These are phyloP conservation scores for Colletotrichum salicis DNA, from an alignment of 2,329 filamentous ascomycete genomes.

Conservation along the genomic window DNA sequence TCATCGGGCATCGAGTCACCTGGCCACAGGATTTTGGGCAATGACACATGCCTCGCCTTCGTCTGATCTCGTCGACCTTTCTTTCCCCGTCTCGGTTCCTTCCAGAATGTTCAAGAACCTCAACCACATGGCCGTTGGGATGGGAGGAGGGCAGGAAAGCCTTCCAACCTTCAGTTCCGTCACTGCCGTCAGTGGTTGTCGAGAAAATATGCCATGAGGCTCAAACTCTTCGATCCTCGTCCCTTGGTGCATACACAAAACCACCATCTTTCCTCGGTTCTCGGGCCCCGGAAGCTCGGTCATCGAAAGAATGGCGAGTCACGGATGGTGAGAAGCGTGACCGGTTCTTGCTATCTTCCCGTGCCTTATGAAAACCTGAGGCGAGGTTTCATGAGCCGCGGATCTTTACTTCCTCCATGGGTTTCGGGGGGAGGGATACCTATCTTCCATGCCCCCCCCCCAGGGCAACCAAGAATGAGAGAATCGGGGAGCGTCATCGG, in stretches of 20 bases:
- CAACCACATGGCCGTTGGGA: background rate
- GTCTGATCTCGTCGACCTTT: background rate
- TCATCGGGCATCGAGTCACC: background rate
- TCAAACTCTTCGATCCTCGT: background rate
- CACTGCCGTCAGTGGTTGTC: background rate
- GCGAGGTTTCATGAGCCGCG: conserved; percentile 29
- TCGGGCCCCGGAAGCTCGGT: background rate
- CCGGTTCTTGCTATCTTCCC: background rate
- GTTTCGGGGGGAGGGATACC: background rate
- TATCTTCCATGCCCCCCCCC: background rate
- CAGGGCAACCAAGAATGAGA: background rate
- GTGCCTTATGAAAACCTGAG: background rate
- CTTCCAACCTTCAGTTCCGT: background rate
- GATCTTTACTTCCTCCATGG: conserved; percentile 1
- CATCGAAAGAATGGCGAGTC: background rate
- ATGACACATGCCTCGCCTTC: conserved; percentile 4
- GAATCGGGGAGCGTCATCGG: background rate
- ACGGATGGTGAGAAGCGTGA: background rate
- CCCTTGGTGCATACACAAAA: background rate
- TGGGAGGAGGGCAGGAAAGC: background rate
- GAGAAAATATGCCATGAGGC: no score
- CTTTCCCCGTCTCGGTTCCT: conserved; percentile 14
- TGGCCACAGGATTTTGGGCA: background rate
- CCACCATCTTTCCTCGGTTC: background rate
- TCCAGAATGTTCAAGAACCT: conserved; percentile 9